Evolutionary conservation across 805 yeast genomes (phyloP), one percentile per base, ranked within the genome.

Genomic region (Komagataella kurtzmanii): DNA sequence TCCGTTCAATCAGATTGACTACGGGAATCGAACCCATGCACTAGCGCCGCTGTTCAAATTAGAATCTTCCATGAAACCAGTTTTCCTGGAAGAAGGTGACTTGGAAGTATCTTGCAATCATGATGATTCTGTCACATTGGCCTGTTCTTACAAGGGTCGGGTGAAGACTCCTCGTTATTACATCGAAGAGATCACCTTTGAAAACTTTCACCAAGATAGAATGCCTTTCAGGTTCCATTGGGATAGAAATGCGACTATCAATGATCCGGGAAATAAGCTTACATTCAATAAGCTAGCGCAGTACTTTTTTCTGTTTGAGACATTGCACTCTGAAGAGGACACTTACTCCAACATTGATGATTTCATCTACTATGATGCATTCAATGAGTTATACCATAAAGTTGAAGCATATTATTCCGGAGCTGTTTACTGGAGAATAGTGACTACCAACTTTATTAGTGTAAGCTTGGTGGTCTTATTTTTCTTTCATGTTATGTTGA

Each of bases 11-110:
- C 21, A 45, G 12, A 19, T 18, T 17, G 46, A 45, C n/a, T 45
- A 47, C 44, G 49, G 49, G n/a, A 49, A 49, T 44, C 45, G 36
- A 44, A 49, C 50, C 17, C n/a, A 17, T 7, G 40, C n/a, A 14
- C 6, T 21, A 47, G 46, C 8, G 21, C 49, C 51, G 3, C 24
- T 53, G 17, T 53, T 53, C 36, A 51, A 47, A n/a, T 21, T 53
- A 23, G 55, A 51, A 14, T 24, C 23, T 14, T 49, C 45, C 8
- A 46, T 53, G 49, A 53, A 49, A 44, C 55, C 55, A 3, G 54
- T 53, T n/a, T 53, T 53, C 24, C 21, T 53, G 6, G 55, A 53
- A 44, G 52, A 51, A 36, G 55, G 55, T 1, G 55, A 51, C 23
- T 45, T 53, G 21, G 47, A 51, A 17, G 55, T 53, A 12, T 45